phyloP scores from a whole-genome alignment of 805 yeast genomes.

The Metschnikowia colocasiae region DNA sequence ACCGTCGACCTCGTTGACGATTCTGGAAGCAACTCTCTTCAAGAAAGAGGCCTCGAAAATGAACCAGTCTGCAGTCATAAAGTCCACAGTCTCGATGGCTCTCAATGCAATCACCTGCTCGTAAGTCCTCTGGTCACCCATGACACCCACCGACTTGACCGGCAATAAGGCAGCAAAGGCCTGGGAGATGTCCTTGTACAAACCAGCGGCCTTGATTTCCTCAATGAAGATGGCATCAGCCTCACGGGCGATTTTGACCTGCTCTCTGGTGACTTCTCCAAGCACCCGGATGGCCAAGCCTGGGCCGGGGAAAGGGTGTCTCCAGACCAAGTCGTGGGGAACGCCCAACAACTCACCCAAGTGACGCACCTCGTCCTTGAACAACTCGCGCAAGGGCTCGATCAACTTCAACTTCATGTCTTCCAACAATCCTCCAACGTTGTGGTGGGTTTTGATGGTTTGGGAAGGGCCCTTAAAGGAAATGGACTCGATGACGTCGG shows the following conservation, averaged over 20 bases:
- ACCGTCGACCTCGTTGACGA: conserved; percentile 97
- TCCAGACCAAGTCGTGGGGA: conserved; percentile 96
- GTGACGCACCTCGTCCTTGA: conserved; percentile 98
- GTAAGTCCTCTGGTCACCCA: conserved; percentile 99
- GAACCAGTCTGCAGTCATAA: conserved; percentile 99
- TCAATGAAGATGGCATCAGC: conserved; percentile 95
- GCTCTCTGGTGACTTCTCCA: conserved; percentile 92
- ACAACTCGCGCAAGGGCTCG: conserved; percentile 97
- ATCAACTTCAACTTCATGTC: conserved; percentile 97
- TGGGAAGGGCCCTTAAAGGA: conserved; percentile 99
- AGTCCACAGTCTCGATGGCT: conserved; percentile 96
- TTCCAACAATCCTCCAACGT: conserved; percentile 96
- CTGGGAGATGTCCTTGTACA: conserved; percentile 90
- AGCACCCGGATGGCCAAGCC: conserved; percentile 98
- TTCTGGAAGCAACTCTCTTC: conserved; percentile 90
- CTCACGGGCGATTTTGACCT: conserved; percentile 94
- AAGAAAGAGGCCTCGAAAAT: conserved; percentile 88
- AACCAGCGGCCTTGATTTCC: conserved; percentile 90
- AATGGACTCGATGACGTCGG: conserved; percentile 97
- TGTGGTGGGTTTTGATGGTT: conserved; percentile 98
- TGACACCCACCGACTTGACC: conserved; percentile 97
- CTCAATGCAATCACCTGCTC: conserved; percentile 99
- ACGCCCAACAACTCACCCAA: conserved; percentile 93
- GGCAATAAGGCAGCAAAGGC: conserved; percentile 97
- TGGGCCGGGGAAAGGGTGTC: conserved; percentile 99